phyloP scores from a whole-genome alignment of 2,329 filamentous ascomycete species.

The Ceratocystiopsis sp. region DNA sequence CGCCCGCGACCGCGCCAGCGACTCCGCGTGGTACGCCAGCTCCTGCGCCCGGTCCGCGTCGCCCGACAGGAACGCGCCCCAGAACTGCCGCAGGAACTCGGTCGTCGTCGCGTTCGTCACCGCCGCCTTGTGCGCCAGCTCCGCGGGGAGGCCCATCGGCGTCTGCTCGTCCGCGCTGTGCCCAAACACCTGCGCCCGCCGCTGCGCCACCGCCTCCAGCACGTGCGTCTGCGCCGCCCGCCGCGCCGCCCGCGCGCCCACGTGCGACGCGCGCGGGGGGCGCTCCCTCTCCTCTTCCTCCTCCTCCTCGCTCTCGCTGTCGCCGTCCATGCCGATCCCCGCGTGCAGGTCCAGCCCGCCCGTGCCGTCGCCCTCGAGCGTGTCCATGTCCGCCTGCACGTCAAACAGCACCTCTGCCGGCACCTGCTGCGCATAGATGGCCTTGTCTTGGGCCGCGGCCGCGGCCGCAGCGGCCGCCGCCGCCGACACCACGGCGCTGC shows the following conservation, averaged over 20 bases:
- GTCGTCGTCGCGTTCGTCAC: constrained; percentile 80
- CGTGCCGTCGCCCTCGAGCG: constrained; percentile 27
- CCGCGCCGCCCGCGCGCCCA: constrained; percentile 54
- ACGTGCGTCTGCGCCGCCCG: constrained; percentile 48
- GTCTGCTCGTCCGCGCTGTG: constrained; percentile 27
- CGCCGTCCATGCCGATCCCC: constrained; percentile 51
- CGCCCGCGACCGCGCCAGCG: constrained; percentile 56
- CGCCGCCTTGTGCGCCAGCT: constrained; percentile 40
- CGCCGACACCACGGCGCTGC: no score
- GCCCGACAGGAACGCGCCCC: constrained; percentile 78
- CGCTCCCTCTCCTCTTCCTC: background rate
- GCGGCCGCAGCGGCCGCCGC: constrained; percentile 27
- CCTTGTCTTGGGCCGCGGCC: constrained; percentile 24
- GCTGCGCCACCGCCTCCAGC: constrained; percentile 44
- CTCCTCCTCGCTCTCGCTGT: constrained; percentile 47
- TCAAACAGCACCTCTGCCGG: constrained; percentile 49
- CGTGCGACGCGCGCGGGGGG: constrained; percentile 24
- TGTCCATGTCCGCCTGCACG: constrained; percentile 44
- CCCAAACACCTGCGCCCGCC: constrained; percentile 40
- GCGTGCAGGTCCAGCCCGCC: constrained; percentile 42
- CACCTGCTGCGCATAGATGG: constrained; percentile 50
- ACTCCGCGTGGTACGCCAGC: constrained; percentile 66
- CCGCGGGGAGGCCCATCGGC: constrained; percentile 38
- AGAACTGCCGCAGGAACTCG: constrained; percentile 96
- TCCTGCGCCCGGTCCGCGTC: constrained; percentile 67